phyloP scores from a whole-genome alignment of 768 basidiomycete species.

The Suillus hirtellus region DNA sequence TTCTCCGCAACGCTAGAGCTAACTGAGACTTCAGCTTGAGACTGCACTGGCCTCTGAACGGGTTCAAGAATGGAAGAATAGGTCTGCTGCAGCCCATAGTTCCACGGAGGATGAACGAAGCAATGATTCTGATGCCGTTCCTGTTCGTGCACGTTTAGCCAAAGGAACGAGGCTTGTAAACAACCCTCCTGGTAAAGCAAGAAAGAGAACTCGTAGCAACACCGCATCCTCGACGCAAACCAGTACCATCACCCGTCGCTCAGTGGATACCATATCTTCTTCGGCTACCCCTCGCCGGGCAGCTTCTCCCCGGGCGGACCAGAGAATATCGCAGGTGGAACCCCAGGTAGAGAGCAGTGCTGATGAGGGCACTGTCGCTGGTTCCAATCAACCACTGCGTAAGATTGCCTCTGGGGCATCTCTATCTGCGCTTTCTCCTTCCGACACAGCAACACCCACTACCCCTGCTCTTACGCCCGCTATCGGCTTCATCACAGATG shows the following conservation, averaged over 20 bases:
- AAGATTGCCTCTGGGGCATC: slow-evolving; percentile 36
- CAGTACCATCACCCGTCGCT: slow-evolving; percentile 26
- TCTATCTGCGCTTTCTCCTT: slow-evolving; percentile 27
- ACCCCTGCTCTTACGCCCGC: slow-evolving; percentile 37
- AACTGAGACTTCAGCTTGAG: slow-evolving; percentile 58
- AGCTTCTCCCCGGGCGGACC: slow-evolving; percentile 32
- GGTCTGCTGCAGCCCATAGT: slow-evolving; percentile 25
- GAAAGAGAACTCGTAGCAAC: slow-evolving; percentile 54
- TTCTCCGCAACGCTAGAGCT: slow-evolving; percentile 9
- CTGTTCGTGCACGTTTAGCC: slow-evolving; percentile 44
- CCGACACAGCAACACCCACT: slow-evolving; percentile 26
- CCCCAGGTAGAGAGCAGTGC: slow-evolving; percentile 26
- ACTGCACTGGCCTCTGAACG: slow-evolving; percentile 66
- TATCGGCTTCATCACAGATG: slow-evolving; percentile 54
- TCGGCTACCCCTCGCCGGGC: slow-evolving; percentile 29
- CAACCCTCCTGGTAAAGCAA: slow-evolving; percentile 36
- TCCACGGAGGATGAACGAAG: slow-evolving; percentile 54
- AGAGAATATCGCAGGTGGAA: slow-evolving; percentile 43
- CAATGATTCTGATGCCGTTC: slow-evolving; percentile 49
- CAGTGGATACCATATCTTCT: slow-evolving; percentile 23
- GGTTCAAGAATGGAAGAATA: slow-evolving; percentile 33
- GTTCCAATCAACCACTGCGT: slow-evolving; percentile 32
- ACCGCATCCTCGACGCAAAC: slow-evolving; percentile 67
- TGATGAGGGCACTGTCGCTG: slow-evolving; percentile 17
- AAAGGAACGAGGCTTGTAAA: slow-evolving; percentile 34